A percentile compares a stretch with the other conserved stretches of the same genome.
Evolutionary conservation across 345 rosid species (phyloP).

Genomic region (Syzygium grande): DNA sequence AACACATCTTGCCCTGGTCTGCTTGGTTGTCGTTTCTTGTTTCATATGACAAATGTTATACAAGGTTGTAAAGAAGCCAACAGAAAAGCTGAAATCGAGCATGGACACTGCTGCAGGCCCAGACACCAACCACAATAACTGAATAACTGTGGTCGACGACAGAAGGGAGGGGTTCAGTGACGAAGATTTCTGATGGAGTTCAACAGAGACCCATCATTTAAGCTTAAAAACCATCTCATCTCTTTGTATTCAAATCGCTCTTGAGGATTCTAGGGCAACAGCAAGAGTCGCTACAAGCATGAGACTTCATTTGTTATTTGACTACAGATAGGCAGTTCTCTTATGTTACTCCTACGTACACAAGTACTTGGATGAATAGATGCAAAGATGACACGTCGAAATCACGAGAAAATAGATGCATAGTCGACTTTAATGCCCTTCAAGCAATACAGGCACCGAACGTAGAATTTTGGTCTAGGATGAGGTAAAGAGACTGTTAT

Average conservation of each 20-base stretch:
- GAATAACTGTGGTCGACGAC: background rate
- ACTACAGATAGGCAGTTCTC: background rate
- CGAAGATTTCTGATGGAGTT: background rate
- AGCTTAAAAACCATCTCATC: background rate
- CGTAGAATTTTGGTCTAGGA: background rate
- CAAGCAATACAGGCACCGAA: background rate
- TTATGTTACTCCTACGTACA: background rate
- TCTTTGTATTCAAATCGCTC: background rate
- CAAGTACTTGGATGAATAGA: background rate
- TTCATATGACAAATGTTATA: background rate
- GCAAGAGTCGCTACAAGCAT: background rate
- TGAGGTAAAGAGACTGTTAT: background rate
- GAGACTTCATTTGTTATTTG: background rate
- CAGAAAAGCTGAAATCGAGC: background rate
- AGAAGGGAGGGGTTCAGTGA: background rate
- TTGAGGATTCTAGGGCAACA: background rate
- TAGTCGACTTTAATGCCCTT: background rate
- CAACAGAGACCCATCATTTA: background rate
- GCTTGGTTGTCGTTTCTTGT: background rate
- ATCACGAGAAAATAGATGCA: background rate
- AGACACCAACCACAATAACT: background rate
- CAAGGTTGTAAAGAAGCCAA: background rate
- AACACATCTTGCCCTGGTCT: background rate
- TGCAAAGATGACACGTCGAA: background rate
- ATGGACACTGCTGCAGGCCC: background rate